Evolutionary conservation across 2,329 filamentous ascomycete genomes (phyloP).

Genomic region (Diaporthe australafricana): DNA sequence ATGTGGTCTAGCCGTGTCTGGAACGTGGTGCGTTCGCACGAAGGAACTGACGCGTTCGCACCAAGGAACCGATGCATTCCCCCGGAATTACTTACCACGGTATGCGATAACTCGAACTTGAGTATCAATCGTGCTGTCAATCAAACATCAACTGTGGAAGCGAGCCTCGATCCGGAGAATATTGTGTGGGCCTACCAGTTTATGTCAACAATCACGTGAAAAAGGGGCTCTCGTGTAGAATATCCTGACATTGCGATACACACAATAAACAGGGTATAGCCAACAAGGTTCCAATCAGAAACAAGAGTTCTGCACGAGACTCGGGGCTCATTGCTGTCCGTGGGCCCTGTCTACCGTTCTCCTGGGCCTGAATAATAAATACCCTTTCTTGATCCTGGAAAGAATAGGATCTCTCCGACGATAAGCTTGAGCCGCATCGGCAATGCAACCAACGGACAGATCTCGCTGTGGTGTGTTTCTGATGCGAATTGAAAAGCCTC

Average conservation of each 20-base stretch:
- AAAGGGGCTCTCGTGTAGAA: background rate
- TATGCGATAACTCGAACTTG: background rate
- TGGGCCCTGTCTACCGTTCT: background rate
- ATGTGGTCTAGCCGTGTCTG: background rate
- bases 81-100: background rate
- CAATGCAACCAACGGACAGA: constrained; percentile 13
- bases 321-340: background rate
- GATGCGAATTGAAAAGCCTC: background rate
- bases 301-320: background rate
- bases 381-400: background rate
- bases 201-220: background rate
- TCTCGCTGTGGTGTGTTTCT: background rate
- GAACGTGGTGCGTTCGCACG: background rate
- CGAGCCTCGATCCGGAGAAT: background rate
- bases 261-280: background rate
- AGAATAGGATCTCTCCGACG: background rate
- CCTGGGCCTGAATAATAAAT: background rate
- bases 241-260: background rate
- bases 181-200: background rate
- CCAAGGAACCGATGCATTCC: background rate
- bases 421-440: constrained; percentile 16
- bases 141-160: background rate
- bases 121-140: background rate
- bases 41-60: background rate
- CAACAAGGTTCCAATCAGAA: background rate